Evolutionary conservation across 2,329 filamentous ascomycete species (phyloP), one percentile per base, ranked within the genome.

Genomic region (Trichoderma sp.): DNA sequence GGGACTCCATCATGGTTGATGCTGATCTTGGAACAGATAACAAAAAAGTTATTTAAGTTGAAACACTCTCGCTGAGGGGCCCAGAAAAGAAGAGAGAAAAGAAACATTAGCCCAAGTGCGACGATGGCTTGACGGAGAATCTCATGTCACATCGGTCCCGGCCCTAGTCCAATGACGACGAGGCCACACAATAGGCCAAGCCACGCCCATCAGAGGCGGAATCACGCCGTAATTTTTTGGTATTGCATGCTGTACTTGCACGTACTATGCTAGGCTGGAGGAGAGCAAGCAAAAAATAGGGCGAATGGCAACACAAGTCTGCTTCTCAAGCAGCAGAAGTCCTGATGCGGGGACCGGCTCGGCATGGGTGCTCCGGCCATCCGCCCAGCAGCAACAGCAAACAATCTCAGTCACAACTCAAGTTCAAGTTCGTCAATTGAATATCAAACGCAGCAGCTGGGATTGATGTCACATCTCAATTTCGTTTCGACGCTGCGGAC

Each of bases 201-300:
- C 65, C 65, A 68, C 65, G 36, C 26, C 36, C 65, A 61, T 51
- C 65, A 61, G 65, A 69, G 56, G 65, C 53, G 56, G 36, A 51
- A 32, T 21, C 18, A 34, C 53, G 34, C 8, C n/a, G 30, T 26
- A 32, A 24, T 32, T 60, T 34, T 39, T 30, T 21, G 12, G 64
- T 2, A 36, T 15, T 43, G 24, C 15, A 34, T 43, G 7, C 34
- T 32, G 32, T 24, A 26, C 28, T 32, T 39, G 47, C 47, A 53
- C 47, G 47, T 24, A 53, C 47, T 53, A 21, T 53, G 11, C 21
- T 53, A 24, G 47, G 28, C 14, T 57, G 53, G 43, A 21, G n/a
- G 0, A 51, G 43, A 51, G 43, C 43, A 21, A 51, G 43, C 43
- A 51, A 21, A 43, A 47, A 51, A 21, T 51, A 21, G 43, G n/a